These are phyloP conservation scores for Uronychia binucleata DNA, from an alignment of 73 alveolate species.

Conservation along the genomic window DNA sequence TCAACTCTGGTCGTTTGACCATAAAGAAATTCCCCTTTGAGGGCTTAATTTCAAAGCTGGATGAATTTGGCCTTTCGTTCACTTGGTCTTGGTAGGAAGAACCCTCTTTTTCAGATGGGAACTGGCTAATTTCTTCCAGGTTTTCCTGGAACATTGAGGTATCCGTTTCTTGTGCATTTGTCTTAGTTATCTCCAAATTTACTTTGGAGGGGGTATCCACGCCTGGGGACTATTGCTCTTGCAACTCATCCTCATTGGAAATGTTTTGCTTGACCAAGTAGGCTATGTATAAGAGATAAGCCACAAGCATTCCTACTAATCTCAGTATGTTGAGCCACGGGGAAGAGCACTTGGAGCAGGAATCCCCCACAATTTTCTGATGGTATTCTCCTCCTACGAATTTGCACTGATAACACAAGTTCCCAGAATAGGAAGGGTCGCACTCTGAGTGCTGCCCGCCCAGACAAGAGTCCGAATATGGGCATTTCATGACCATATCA, in stretches of 20 bases:
- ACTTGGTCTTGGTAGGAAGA: background rate
- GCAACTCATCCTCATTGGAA: background rate
- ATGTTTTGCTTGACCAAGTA: too few relatives aligned
- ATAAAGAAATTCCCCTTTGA: too few relatives aligned
- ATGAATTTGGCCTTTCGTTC: background rate
- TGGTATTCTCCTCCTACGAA: background rate
- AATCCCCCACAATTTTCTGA: background rate
- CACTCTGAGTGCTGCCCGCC: background rate
- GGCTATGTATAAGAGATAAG: background rate
- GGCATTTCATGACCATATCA: background rate
- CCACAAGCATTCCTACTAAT: background rate
- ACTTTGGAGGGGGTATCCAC: background rate
- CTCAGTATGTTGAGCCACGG: background rate
- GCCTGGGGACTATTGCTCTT: background rate
- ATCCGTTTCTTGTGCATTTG: background rate
- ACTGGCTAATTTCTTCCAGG: background rate
- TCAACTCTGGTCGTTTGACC: too few relatives aligned
- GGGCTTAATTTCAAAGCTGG: background rate
- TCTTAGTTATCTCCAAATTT: background rate
- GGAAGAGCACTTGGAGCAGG: background rate
- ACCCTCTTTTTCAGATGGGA: background rate
- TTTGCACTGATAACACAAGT: slow-evolving; percentile 54
- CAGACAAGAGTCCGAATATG: background rate
- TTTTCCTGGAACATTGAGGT: too few relatives aligned
- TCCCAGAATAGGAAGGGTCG: slow-evolving; percentile 45